Evolutionary conservation across 164 flowering plant species (phyloP), one percentile per base, ranked within the genome.

Genomic region (Buxus sempervirens): DNA sequence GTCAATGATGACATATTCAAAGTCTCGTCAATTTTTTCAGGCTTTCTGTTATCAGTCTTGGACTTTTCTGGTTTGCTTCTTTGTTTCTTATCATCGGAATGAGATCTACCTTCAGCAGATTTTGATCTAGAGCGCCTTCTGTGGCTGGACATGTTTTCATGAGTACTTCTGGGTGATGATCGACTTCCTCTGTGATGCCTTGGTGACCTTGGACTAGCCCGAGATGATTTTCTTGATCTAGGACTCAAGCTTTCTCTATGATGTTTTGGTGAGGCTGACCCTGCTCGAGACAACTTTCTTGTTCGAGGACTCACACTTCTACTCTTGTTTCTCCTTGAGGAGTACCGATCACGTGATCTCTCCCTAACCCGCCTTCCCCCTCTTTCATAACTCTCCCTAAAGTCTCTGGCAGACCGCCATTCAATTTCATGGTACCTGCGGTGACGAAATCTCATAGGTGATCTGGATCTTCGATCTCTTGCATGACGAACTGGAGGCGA

Each of bases 391-490:
- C 32, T 72, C 75, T 83, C 83, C 75, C 88, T 80, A 58, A 27
- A 25, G 62, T 85, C 88, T 67, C 89, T 82, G 66, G 76, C 79
- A 24, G 83, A 74, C 48, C 86, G 73, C 28, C 87, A 70, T 19
- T 79, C 90, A 75, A 70, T 62, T 7, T 77, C 82, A 82, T 87
- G 84, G 64, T 79, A 77, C 15, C 80, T 76, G 75, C 82, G 80
- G 71, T 82, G 76, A 27, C 84, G 96, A 73, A 80, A 84, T 78
- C 93, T 85, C 25, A 79, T 48, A 1, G 97, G 97, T 67, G 98
- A 92, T 70, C 91, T 86, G 55, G 92, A 90, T 76, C 97, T 84
- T 63, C 78, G 82, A 64, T 77, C 80, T 79, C 91, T 81, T 53
- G 74, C 28, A 62, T 57, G 76, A 3, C 90, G 90, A 0, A 72